Evolutionary conservation across 371 early-diverging fungal species (phyloP).

Genomic region (Enterocytospora artemiae): DNA sequence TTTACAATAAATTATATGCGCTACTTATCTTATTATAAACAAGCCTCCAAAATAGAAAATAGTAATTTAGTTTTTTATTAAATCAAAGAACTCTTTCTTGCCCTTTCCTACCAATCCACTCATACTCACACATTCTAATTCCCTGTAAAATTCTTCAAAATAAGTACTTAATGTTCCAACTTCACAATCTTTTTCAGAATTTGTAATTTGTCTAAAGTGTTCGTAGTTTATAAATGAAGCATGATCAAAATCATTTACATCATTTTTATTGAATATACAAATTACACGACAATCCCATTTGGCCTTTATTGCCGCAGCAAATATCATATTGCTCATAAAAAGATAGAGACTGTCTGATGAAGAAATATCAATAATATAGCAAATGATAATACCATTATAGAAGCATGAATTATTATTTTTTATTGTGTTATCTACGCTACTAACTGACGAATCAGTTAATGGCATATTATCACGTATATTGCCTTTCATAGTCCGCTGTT

Average conservation of each 20-base stretch:
- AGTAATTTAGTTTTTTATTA: conserved; percentile 6
- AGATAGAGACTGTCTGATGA: conserved; percentile 78
- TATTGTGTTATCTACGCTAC: neutral
- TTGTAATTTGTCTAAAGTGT: conserved; percentile 72
- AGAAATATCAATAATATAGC: conserved; percentile 89
- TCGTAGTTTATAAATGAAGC: conserved; percentile 83
- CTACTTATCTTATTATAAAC: neutral
- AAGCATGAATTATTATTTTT: too few species aligned
- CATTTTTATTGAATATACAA: conserved; percentile 88
- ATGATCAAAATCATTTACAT: conserved; percentile 73
- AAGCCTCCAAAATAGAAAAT: neutral
- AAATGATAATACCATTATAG: conserved; percentile 56
- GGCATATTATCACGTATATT: too few species aligned
- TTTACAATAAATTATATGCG: conserved; percentile 18
- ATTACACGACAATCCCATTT: conserved; percentile 74
- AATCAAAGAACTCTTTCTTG: conserved; percentile 67
- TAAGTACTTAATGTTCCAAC: conserved; percentile 84
- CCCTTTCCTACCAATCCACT: conserved; percentile 85
- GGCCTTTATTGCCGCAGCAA: conserved; percentile 67
- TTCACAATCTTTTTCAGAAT: conserved; percentile 62
- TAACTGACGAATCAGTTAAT: neutral
- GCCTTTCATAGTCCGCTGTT: conserved; percentile 49
- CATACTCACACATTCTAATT: conserved; percentile 67
- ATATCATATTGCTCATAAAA: conserved; percentile 98
- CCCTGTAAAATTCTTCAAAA: conserved; percentile 89